phyloP scores from a whole-genome alignment of 768 basidiomycete genomes.

The Pleurotus tuber-regium region DNA sequence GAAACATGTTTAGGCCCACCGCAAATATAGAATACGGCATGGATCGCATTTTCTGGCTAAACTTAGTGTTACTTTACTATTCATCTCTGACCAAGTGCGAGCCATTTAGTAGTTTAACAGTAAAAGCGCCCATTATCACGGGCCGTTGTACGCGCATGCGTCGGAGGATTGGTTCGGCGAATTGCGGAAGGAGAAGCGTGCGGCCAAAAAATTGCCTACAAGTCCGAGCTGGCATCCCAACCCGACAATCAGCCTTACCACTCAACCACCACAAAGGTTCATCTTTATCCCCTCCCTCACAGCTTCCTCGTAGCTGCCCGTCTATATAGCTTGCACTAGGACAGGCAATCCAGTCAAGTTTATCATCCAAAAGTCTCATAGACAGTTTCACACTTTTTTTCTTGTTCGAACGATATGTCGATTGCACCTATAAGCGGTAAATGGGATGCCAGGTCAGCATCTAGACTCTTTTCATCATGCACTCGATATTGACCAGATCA shows the following conservation, averaged over 20 bases:
- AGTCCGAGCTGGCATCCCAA: conserved; percentile 21
- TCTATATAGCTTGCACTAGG: conserved; percentile 22
- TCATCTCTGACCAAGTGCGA: no score
- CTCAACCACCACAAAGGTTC: conserved; percentile 27
- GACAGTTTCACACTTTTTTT: conserved; percentile 26
- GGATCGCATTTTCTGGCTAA: no score
- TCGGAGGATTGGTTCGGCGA: conserved; percentile 34
- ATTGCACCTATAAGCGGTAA: conserved; percentile 46
- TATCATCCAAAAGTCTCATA: conserved; percentile 21
- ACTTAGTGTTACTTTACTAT: no score
- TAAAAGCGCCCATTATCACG: no score
- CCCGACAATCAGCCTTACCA: conserved; percentile 18
- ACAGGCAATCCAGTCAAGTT: conserved; percentile 30
- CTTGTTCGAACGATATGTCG: conserved; percentile 44
- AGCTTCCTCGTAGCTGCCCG: conserved; percentile 17
- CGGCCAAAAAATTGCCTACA: conserved; percentile 25
- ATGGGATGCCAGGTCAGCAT: conserved; percentile 70
- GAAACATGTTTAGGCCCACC: no score
- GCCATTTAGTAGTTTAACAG: no score
- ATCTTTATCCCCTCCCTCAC: no score
- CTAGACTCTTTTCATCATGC: neutral
- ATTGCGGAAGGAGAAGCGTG: conserved; percentile 34
- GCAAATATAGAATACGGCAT: no score
- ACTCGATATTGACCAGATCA: conserved; percentile 8
- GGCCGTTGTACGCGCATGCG: conserved; percentile 18